Evolutionary conservation across 768 basidiomycete species (phyloP), one percentile per base, ranked within the genome.

Genomic region (Hericium erinaceus): DNA sequence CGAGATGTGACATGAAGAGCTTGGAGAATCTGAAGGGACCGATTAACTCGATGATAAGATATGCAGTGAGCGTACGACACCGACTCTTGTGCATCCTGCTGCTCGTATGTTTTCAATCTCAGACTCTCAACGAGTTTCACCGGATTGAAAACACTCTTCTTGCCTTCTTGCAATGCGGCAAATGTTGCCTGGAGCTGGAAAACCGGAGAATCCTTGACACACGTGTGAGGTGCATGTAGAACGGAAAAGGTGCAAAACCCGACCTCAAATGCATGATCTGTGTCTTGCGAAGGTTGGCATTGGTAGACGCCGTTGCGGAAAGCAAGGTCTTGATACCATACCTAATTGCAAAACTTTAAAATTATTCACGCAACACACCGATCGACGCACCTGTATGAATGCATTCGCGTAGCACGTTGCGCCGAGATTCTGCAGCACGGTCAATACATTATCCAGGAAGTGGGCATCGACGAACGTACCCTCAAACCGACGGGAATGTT

Each of bases 341-440:
- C 88, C 91, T 95, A 56, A 2, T 57, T 20, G 52, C 40, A 61
- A 55, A 52, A 58, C n/a, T 51, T 50, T 52, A 16, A 15, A n/a
- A 24, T 51, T 7, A 44, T 50, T 4, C 58, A 33, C n/a, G 39
- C 18, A 38, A 38, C 24, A 38, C 20, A 48, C 33, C 39, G 28
- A 55, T 18, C 9, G 52, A 49, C 38, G 39, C 64, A 87, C 92
- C 74, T 98, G 95, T 48, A 98, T 77, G 60, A 89, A 97, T 18
- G 92, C 92, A 69, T 97, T 97, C 59, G 92, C 94, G 64, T 98
- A 98, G 68, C 95, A 98, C 3, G 95, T 98, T 16, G 95, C 95
- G 4, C 95, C 95, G 18, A 98, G 81, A 68, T 98, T 98, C 92
- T 94, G 65, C 40, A 16, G 18, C 37, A n/a, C 41, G 3, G n/a